Percentiles rank a stretch among this genome's conserved stretches.
These are phyloP conservation scores for Aspergillus japonicus DNA, from an alignment of 2,329 filamentous ascomycete genomes.

Conservation along the genomic window DNA sequence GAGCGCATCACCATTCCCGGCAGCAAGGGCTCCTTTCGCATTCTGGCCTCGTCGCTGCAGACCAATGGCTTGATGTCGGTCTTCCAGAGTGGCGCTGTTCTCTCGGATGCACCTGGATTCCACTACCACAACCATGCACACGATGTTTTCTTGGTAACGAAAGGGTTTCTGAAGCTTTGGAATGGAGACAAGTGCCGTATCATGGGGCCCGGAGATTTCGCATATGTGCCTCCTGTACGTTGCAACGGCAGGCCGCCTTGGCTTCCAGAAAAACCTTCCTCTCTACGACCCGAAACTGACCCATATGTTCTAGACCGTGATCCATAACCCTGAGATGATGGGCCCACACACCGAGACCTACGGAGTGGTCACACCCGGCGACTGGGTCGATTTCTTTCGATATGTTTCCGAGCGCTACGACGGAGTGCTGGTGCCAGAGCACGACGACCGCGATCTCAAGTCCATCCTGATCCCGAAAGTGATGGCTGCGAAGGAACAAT, in stretches of 20 bases:
- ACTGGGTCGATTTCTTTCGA: conserved; percentile 62
- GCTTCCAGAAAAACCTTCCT: not conserved
- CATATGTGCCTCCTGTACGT: conserved; percentile 56
- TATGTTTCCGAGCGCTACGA: conserved; percentile 55
- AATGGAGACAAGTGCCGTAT: conserved; percentile 57
- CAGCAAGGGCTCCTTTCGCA: conserved; percentile 53
- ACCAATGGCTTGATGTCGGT: conserved; percentile 53
- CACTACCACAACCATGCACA: conserved; percentile 59
- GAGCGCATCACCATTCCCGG: conserved; percentile 54
- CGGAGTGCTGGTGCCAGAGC: conserved; percentile 52
- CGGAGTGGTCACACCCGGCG: conserved; percentile 57
- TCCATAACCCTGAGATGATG: conserved; percentile 58
- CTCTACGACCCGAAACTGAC: not conserved
- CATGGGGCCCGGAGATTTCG: conserved; percentile 57
- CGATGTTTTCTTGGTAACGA: conserved; percentile 57
- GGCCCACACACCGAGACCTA: conserved; percentile 56
- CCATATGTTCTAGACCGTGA: conserved; percentile 38
- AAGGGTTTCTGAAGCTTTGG: conserved; percentile 58
- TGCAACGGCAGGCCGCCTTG: not conserved
- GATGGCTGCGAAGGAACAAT: conserved; percentile 55
- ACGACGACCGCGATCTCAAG: conserved; percentile 53
- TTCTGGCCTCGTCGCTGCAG: conserved; percentile 54
- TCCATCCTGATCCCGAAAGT: conserved; percentile 55
- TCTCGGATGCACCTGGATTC: conserved; percentile 46
- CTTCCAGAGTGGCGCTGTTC: conserved; percentile 50